Base-by-base conservation (phyloP, 805 yeast species). In the Ogataea chonburiensis region DNA sequence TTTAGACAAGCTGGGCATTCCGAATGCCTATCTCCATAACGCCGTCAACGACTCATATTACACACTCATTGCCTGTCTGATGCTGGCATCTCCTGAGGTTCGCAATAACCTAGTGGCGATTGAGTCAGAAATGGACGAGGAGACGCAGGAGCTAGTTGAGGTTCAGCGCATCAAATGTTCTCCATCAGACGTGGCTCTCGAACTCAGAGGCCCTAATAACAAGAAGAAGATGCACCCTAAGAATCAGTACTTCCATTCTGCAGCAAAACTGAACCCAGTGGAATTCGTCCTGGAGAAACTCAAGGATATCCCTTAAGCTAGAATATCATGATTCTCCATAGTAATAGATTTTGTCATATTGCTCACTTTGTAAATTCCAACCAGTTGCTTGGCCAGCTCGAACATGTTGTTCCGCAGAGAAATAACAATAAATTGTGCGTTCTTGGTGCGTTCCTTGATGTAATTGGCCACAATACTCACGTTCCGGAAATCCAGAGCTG, bases 381-480 rank as follows among this genome's bases (percentile, higher is more conserved):
- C 96, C 47, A 93, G 69, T 54, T 88, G 93, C 50, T 87, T 84
- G 3, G 98, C 94, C 43, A 93, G 71, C 64, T 93, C 99, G 61
- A 94, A 93, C 99, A 93, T 93, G 59, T 94, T 93, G 61, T 93
- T 91, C 62, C 98, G 75, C 52, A 93, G 71, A 0, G 98, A 91
- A 28, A 93, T 93, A 21, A 93, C 98, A 55, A 93, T 78, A 52
- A 93, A 93, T 59, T 93, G 99, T 0, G 97, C 98, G 61, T 91
- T 87, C 63, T 85, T 86, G 3, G 98, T 94, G 34, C 97, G 71
- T 53, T 89, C 96, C 55, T 88, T 89, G 58, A 93, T 93, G 58
- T 93, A 94, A 54, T 89, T 91, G 3, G 98, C 99, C 33, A 93
- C 96, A 63, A 93, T 93, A 9, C 96, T 87, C 21, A 93, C 98